phyloP scores from a whole-genome alignment of 768 basidiomycete genomes.

The Paxillus ammoniavirescens region DNA sequence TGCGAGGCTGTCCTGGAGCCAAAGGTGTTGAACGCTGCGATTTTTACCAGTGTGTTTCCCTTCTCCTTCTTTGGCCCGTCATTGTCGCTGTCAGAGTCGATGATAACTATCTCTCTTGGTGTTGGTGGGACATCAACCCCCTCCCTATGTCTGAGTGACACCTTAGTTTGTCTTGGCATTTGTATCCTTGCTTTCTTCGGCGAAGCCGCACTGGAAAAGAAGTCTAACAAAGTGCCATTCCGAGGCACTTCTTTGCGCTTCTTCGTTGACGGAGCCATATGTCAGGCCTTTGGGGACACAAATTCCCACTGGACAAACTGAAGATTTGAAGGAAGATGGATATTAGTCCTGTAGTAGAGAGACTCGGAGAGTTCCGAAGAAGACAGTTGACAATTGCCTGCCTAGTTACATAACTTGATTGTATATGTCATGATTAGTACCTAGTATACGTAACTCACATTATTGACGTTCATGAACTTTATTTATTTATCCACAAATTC shows the following conservation, averaged over 20 bases:
- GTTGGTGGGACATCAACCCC: neutral
- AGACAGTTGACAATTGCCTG: too few species aligned
- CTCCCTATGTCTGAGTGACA: slow-evolving; percentile 4
- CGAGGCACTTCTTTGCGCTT: slow-evolving; percentile 33
- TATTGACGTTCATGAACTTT: too few species aligned
- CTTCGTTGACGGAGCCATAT: slow-evolving; percentile 38
- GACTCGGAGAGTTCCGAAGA: too few species aligned
- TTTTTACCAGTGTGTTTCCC: neutral
- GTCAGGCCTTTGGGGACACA: too few species aligned
- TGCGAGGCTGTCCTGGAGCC: neutral
- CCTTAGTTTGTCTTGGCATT: slow-evolving; percentile 5
- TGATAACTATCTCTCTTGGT: slow-evolving; percentile 50
- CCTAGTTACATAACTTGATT: too few species aligned
- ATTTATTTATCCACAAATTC: too few species aligned
- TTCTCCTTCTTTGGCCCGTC: slow-evolving; percentile 1
- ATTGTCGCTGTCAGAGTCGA: slow-evolving; percentile 61
- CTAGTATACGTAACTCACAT: too few species aligned
- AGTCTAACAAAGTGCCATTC: slow-evolving; percentile 44
- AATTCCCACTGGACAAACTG: too few species aligned
- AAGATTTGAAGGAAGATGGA: too few species aligned
- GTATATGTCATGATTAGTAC: too few species aligned
- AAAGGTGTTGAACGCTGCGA: neutral
- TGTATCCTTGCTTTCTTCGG: slow-evolving; percentile 19
- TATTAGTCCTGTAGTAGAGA: too few species aligned
- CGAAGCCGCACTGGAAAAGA: slow-evolving; percentile 36